A percentile compares a stretch with the other conserved stretches of the same genome.
Evolutionary conservation across 225 moss, liverwort and hornwort species (phyloP).

Genomic region (Antitrichia curtipendula): DNA sequence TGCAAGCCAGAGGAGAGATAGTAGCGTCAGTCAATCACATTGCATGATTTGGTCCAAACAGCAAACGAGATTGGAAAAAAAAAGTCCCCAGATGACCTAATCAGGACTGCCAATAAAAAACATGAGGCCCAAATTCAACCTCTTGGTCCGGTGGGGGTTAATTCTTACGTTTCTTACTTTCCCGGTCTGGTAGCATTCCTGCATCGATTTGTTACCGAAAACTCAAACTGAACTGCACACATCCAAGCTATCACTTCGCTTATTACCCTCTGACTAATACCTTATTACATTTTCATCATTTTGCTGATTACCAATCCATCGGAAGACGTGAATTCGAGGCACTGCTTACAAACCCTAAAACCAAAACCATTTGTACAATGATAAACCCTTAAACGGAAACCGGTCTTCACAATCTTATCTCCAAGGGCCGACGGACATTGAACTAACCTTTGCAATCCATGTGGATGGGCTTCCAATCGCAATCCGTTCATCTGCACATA

Average conservation of each 20-base stretch:
- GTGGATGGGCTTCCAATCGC: neutral
- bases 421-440: neutral
- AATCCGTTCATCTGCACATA: no score
- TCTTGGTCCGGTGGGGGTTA: neutral
- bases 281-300: neutral
- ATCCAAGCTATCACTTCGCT: neutral
- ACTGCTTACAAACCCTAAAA: neutral
- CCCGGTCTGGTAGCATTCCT: slow-evolving; percentile 14
- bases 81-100: neutral
- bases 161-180: slow-evolving; percentile 2
- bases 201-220: neutral
- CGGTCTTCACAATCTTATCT: neutral
- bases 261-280: neutral
- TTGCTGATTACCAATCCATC: neutral
- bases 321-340: neutral
- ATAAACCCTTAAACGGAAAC: neutral
- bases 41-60: neutral
- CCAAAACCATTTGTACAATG: neutral
- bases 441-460: neutral
- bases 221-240: slow-evolving; percentile 68
- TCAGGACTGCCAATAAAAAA: neutral
- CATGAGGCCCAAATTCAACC: neutral
- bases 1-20: neutral
- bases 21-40: no score
- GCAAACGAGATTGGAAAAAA: neutral